These are phyloP conservation scores for Solanum lycopersicoides DNA, from an alignment of 257 asterid genomes.

Conservation along the genomic window DNA sequence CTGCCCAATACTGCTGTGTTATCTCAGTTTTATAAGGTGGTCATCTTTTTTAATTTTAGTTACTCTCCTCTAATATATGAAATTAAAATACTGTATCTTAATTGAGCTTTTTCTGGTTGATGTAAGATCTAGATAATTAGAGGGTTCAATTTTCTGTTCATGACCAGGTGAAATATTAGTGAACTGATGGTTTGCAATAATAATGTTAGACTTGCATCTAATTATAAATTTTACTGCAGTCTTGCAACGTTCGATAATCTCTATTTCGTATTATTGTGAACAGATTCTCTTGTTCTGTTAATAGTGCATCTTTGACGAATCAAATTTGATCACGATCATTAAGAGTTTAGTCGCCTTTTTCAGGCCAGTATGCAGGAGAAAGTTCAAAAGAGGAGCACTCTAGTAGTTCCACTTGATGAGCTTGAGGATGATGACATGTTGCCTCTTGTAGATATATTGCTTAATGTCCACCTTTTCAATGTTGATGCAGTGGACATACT, in stretches of 20 bases:
- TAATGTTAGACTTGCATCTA: neutral
- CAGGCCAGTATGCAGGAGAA: slow-evolving; percentile 12
- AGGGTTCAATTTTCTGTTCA: neutral
- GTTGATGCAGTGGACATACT: slow-evolving; percentile 6
- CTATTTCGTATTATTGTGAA: neutral
- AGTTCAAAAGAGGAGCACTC: slow-evolving; percentile 1
- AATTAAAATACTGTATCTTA: neutral
- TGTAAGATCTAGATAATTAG: neutral
- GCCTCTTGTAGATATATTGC: slow-evolving; percentile 11
- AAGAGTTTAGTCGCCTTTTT: neutral
- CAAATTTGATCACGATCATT: neutral
- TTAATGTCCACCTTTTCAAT: neutral
- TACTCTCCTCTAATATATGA: neutral
- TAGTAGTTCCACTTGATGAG: slow-evolving; percentile 8
- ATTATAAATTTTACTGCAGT: neutral
- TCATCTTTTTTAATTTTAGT: neutral
- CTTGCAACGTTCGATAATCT: neutral
- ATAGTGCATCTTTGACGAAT: neutral
- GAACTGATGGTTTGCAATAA: neutral
- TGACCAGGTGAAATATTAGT: neutral
- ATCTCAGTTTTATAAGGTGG: slow-evolving; percentile 15
- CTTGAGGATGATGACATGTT: slow-evolving; percentile 15
- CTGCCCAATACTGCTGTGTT: slow-evolving; percentile 1
- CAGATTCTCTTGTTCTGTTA: neutral
- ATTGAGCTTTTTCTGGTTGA: neutral